phyloP scores from a whole-genome alignment of 2,329 filamentous ascomycete genomes.

The Ambrosiella beaveri region DNA sequence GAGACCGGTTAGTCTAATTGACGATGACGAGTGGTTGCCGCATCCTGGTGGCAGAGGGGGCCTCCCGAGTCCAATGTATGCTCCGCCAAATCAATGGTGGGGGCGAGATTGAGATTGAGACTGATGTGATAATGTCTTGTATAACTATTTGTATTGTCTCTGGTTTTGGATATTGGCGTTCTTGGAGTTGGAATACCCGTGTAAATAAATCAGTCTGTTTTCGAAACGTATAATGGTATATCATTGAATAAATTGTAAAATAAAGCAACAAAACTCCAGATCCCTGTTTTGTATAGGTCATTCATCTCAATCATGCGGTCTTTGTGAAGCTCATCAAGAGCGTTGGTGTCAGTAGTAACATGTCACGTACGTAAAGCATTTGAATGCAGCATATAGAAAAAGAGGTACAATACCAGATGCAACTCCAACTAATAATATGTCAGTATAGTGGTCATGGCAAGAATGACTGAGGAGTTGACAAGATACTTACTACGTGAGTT shows the following conservation, averaged over 20 bases:
- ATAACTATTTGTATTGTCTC: not conserved
- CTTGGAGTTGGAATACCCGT: no score
- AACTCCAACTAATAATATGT: not conserved
- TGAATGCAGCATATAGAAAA: not conserved
- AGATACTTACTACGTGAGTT: conserved; percentile 3
- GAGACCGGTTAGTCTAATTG: not conserved
- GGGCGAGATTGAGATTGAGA: not conserved
- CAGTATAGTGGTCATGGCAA: not conserved
- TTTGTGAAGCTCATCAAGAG: not conserved
- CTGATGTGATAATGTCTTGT: not conserved
- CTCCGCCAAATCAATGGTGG: not conserved
- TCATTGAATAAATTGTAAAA: no score
- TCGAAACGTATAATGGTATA: no score
- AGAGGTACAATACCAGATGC: not conserved
- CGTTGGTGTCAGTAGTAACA: not conserved
- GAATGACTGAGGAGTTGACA: no score
- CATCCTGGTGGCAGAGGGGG: conserved; percentile 8
- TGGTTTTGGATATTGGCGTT: not conserved
- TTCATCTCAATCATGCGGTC: not conserved
- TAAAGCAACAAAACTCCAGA: not conserved
- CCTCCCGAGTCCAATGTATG: conserved; percentile 5
- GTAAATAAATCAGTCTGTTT: no score
- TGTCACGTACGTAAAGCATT: not conserved
- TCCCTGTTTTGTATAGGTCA: not conserved
- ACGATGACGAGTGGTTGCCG: conserved; percentile 7